Evolutionary conservation across 2,329 filamentous ascomycete species (phyloP).

Genomic region (Amauroascus niger): DNA sequence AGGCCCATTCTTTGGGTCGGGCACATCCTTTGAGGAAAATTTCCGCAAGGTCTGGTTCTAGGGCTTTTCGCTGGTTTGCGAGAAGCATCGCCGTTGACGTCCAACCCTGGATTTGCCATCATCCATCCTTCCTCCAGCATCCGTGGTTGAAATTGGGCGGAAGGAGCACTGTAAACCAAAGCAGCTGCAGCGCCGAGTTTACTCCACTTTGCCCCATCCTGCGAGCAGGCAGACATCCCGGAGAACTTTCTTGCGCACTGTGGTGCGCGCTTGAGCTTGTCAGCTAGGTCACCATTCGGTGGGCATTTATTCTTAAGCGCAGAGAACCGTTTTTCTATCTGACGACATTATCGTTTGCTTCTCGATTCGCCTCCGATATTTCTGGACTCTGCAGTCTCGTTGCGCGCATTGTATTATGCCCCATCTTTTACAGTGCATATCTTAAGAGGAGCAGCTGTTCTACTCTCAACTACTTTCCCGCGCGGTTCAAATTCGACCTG

Average conservation of each 20-base stretch:
- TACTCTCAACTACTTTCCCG: neutral
- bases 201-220: constrained; percentile 7
- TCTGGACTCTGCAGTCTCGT: constrained; percentile 7
- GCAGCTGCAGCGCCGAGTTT: constrained; percentile 9
- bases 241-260: constrained; percentile 1
- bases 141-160: constrained; percentile 10
- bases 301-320: constrained; percentile 4
- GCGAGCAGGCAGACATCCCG: neutral
- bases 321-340: constrained; percentile 1
- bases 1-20: constrained; percentile 14
- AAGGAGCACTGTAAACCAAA: constrained; percentile 1
- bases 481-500: neutral
- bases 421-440: constrained; percentile 12
- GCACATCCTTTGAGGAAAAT: constrained; percentile 13
- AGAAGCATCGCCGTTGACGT: constrained; percentile 3
- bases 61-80: constrained; percentile 1
- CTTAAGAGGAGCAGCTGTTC: neutral
- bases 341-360: constrained; percentile 4
- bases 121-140: constrained; percentile 1
- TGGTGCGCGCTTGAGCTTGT: constrained; percentile 10
- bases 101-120: constrained; percentile 8
- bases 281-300: constrained; percentile 1
- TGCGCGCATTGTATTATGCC: constrained; percentile 21
- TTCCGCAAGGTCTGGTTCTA: constrained; percentile 5
- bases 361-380: constrained; percentile 10